A percentile compares a stretch with the other conserved stretches of the same genome.
Evolutionary conservation across 2,329 filamentous ascomycete species (phyloP).

Genomic region (Diaporthe vexans): DNA sequence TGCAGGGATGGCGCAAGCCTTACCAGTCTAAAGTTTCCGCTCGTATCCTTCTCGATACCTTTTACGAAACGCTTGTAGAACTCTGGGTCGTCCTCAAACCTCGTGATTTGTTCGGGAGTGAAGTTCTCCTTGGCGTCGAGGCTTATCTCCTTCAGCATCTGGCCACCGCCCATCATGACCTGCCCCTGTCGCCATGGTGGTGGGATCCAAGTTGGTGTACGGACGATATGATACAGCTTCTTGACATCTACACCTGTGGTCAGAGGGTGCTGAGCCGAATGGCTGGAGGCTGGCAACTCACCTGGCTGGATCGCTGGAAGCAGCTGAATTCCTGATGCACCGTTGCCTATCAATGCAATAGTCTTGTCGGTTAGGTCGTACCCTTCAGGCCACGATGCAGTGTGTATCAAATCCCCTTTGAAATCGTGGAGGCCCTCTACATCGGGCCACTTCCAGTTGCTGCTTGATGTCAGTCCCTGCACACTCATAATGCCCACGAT

Average conservation of each 20-base stretch:
- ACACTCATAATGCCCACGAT: slow-evolving; percentile 2
- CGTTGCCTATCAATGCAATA: slow-evolving; percentile 70
- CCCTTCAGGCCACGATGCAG: slow-evolving; percentile 65
- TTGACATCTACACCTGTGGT: slow-evolving; percentile 48
- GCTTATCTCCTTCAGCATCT: slow-evolving; percentile 55
- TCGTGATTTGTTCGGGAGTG: slow-evolving; percentile 58
- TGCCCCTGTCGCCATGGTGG: slow-evolving; percentile 53
- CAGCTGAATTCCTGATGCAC: slow-evolving; percentile 68
- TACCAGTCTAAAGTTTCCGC: slow-evolving; percentile 59
- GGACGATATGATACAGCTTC: slow-evolving; percentile 56
- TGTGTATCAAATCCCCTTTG: slow-evolving; percentile 65
- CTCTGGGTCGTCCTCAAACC: slow-evolving; percentile 60
- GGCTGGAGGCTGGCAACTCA: slow-evolving; percentile 44
- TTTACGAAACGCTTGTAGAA: slow-evolving; percentile 63
- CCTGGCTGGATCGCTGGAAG: slow-evolving; percentile 63
- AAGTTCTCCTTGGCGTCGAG: slow-evolving; percentile 60
- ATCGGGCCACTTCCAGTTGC: slow-evolving; percentile 67
- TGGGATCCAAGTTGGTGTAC: slow-evolving; percentile 58
- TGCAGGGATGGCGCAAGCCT: slow-evolving; percentile 38
- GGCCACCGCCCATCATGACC: slow-evolving; percentile 54
- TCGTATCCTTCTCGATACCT: slow-evolving; percentile 60
- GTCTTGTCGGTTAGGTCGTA: slow-evolving; percentile 65
- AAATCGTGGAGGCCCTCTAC: slow-evolving; percentile 62
- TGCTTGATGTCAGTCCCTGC: slow-evolving; percentile 44
- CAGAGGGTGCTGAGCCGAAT: background rate